Evolutionary conservation across 805 yeast genomes (phyloP).

Genomic region (Ogataea ramenticola): DNA sequence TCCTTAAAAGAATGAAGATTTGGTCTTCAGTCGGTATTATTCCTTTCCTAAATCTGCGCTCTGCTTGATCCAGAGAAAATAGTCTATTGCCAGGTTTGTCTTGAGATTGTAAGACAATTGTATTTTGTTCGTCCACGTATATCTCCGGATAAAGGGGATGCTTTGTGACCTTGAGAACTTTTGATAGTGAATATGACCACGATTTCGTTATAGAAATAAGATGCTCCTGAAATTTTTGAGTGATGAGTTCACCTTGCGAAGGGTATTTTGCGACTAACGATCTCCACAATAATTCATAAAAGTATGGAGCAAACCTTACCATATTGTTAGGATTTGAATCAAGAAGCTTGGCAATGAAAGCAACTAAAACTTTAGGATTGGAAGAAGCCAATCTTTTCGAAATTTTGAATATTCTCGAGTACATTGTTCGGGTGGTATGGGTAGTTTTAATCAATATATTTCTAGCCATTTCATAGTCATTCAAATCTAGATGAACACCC

Average conservation of each 20-base stretch:
- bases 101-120: background rate
- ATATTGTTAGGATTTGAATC: conserved; percentile 10
- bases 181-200: background rate
- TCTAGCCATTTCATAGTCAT: conserved; percentile 6
- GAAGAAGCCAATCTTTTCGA: conserved; percentile 10
- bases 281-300: conserved; percentile 15
- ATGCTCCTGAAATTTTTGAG: conserved; percentile 7
- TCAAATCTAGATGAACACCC: conserved; percentile 13
- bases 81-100: background rate
- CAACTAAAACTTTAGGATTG: conserved; percentile 14
- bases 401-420: conserved; percentile 6
- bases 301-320: conserved; percentile 3
- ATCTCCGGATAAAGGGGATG: background rate
- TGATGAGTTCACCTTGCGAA: conserved; percentile 11
- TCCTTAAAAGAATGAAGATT: conserved; percentile 8
- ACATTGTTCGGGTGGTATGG: conserved; percentile 4
- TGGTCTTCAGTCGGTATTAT: conserved; percentile 16
- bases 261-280: conserved; percentile 14
- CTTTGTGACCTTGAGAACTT: conserved; percentile 10
- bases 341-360: conserved; percentile 19
- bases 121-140: background rate
- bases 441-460: conserved; percentile 5
- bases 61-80: conserved; percentile 5
- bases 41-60: conserved; percentile 16
- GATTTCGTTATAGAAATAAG: background rate